phyloP scores from a whole-genome alignment of 305 asterid species.

The Lippia alba region DNA sequence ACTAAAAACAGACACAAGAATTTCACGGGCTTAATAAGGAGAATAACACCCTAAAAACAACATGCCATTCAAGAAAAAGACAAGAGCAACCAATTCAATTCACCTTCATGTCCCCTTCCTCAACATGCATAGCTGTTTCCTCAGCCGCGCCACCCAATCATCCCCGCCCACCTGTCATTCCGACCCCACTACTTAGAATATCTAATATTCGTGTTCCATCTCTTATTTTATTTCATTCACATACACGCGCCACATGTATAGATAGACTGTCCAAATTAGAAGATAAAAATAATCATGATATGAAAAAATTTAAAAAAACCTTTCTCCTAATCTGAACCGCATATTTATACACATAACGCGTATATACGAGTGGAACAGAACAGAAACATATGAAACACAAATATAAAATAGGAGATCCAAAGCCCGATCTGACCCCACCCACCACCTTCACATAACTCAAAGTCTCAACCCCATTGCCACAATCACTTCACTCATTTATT shows the following conservation, averaged over 20 bases:
- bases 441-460: not conserved
- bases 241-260: no score
- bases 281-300: no score
- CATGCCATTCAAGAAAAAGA: conserved; percentile 64
- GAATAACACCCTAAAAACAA: conserved; percentile 11
- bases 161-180: conserved; percentile 52
- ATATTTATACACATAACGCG: no score
- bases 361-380: no score
- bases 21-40: conserved; percentile 48
- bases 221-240: no score
- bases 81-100: conserved; percentile 55
- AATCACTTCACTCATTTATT: conserved; percentile 50
- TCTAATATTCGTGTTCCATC: no score
- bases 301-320: no score
- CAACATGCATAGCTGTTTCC: conserved; percentile 57
- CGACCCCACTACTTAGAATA: conserved; percentile 45
- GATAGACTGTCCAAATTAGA: no score
- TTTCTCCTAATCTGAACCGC: no score
- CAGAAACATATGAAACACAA: no score
- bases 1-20: conserved; percentile 35
- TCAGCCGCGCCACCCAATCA: conserved; percentile 38
- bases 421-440: no score
- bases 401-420: no score
- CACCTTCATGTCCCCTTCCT: conserved; percentile 60
- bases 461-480: conserved; percentile 8